Base-by-base conservation (phyloP, 495 filamentous ascomycete genomes). In the Trichoderma erinaceum region DNA sequence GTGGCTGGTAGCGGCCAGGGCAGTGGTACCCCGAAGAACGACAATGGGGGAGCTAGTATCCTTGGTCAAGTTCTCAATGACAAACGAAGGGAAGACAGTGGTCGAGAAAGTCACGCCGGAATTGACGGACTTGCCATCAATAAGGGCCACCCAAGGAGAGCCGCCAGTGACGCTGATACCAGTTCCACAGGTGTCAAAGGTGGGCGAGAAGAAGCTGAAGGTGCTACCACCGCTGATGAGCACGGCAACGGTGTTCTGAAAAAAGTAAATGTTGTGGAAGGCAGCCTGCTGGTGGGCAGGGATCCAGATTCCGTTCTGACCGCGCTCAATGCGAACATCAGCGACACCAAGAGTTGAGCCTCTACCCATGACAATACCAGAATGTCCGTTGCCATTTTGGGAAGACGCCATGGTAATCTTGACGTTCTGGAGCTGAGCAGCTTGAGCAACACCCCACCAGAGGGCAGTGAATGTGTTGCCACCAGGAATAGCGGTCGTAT, bases 221-320 rank as follows among this genome's bases (percentile, higher is more conserved):
- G 71, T 87, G 63, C 82, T 86, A 3, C 88, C 83, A 63, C 87
- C 85, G 29, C 81, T 83, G 64, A 92, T 90, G 46, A 83, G 83
- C 38, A 86, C 88, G 4, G 84, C 85, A 13, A 86, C 79, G 43
- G 86, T 83, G 63, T 84, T 84, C 5, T 79, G 74, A 67, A 74
- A 78, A 70, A 92, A 88, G 43, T 79, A 81, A 35, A 92, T 75
- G 71, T 87, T 86, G 64, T 88, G 87, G 77, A 87, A 89, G 0
- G 87, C 85, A 64, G 88, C 91, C 71, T 92, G 90, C 73, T 92
- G 90, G 69, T 90, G 78, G 3, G 77, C 90, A 64, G 88, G 84
- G 56, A 89, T 70, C 70, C 81, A 82, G 56, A 85, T 82, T 25
- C 85, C 79, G 25, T 78, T 79, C 75, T 80, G 15, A 1, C 78